phyloP scores from a whole-genome alignment of 495 filamentous ascomycete genomes.

The Daldinia childiae region DNA sequence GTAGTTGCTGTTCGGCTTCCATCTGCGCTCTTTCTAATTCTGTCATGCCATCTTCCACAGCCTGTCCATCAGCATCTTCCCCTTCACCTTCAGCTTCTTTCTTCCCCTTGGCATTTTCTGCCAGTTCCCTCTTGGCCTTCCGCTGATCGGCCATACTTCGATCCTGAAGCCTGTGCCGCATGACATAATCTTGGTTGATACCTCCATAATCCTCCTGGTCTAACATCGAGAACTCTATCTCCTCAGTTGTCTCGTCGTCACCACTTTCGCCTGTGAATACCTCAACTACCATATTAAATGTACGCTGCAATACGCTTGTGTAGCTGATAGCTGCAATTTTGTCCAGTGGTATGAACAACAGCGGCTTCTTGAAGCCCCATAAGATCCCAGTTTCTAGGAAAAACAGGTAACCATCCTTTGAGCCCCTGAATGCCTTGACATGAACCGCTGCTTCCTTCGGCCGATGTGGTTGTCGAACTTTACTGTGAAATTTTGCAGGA shows the following conservation, averaged over 20 bases:
- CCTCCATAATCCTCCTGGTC: conserved; percentile 85
- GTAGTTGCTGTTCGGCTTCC: conserved; percentile 59
- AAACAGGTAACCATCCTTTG: conserved; percentile 95
- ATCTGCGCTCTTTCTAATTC: conserved; percentile 62
- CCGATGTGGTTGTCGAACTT: conserved; percentile 79
- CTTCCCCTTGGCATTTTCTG: conserved; percentile 57
- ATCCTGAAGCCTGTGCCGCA: conserved; percentile 83
- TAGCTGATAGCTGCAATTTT: conserved; percentile 84
- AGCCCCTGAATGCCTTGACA: conserved; percentile 89
- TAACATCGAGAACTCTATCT: conserved; percentile 86
- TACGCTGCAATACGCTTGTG: conserved; percentile 87
- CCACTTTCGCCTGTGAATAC: conserved; percentile 54
- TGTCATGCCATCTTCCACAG: conserved; percentile 74
- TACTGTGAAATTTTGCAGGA: conserved; percentile 79
- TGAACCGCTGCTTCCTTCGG: conserved; percentile 93
- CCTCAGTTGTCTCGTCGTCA: conserved; percentile 63
- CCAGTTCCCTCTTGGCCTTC: conserved; percentile 73
- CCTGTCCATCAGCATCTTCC: conserved; percentile 57
- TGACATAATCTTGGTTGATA: conserved; percentile 82
- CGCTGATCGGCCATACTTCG: conserved; percentile 89
- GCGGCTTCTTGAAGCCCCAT: conserved; percentile 95
- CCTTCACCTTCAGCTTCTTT: conserved; percentile 72
- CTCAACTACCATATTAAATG: conserved; percentile 89
- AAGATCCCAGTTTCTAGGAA: conserved; percentile 87
- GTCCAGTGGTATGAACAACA: conserved; percentile 84